These are phyloP conservation scores for Lepidium aucheri DNA, from an alignment of 345 rosid genomes.

Conservation along the genomic window DNA sequence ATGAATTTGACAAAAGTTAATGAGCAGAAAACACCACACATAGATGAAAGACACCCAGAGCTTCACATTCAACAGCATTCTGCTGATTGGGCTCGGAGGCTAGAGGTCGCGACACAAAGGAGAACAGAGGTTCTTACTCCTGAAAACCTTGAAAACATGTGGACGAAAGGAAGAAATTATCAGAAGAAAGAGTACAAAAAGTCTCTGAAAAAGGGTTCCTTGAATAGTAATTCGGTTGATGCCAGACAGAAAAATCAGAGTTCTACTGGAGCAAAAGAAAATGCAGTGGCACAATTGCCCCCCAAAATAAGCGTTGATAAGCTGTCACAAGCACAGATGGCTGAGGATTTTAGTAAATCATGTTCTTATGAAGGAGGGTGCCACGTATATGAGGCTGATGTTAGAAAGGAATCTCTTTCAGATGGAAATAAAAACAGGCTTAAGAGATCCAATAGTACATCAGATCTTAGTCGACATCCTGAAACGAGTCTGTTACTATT, in stretches of 20 bases:
- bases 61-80: constrained; percentile 36
- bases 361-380: constrained; percentile 23
- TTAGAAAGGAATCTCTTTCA: constrained; percentile 14
- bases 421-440: constrained; percentile 53
- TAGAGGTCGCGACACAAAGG: constrained; percentile 84
- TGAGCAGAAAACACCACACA: constrained; percentile 24
- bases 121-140: constrained; percentile 94
- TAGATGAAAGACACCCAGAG: constrained; percentile 25
- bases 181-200: constrained; percentile 65
- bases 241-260: constrained; percentile 21
- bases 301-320: constrained; percentile 33
- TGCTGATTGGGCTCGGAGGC: constrained; percentile 74
- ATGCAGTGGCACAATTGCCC: constrained; percentile 25
- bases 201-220: constrained; percentile 25
- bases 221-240: constrained; percentile 6
- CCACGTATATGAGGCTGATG: constrained; percentile 26
- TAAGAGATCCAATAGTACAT: constrained; percentile 82
- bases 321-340: constrained; percentile 25
- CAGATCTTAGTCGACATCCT: constrained; percentile 49
- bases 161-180: constrained; percentile 95
- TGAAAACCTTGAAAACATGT: constrained; percentile 97
- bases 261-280: constrained; percentile 35
- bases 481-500: constrained; percentile 38
- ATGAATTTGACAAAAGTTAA: constrained; percentile 27
- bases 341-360: constrained; percentile 23